Evolutionary conservation across 345 rosid species (phyloP).

Genomic region (Firmiana major): DNA sequence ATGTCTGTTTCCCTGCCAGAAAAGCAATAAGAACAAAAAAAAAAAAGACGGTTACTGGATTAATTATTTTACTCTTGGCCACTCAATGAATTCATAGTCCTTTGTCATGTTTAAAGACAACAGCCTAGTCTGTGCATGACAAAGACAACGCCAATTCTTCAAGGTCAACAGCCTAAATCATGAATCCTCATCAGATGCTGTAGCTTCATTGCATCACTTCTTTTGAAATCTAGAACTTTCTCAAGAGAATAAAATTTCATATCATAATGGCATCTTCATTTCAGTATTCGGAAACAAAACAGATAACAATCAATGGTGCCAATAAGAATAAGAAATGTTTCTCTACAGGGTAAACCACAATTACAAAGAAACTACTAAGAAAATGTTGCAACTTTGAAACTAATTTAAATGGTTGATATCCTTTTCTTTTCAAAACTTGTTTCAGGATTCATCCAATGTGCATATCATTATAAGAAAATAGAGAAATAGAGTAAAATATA

Average conservation of each 20-base stretch:
- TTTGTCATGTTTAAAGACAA: not conserved
- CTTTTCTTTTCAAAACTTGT: not conserved
- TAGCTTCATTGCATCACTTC: not conserved
- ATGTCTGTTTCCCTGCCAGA: conserved; percentile 59
- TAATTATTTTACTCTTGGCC: not conserved
- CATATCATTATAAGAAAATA: not conserved
- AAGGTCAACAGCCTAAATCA: not conserved
- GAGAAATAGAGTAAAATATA: not conserved
- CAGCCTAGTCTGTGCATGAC: not conserved
- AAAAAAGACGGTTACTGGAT: not conserved
- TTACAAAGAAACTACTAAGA: not conserved
- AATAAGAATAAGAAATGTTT: not conserved
- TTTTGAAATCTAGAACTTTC: not conserved
- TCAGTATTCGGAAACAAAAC: not conserved
- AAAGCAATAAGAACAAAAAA: not conserved
- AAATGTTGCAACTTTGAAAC: not conserved
- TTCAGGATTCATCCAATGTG: not conserved
- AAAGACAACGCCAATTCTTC: not conserved
- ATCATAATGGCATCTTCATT: not conserved
- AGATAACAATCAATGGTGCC: not conserved
- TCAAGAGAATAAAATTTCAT: not conserved
- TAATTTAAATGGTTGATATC: not conserved
- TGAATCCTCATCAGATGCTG: not conserved
- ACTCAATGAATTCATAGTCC: not conserved
- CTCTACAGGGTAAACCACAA: not conserved